These are phyloP conservation scores for Limnanthes douglasii DNA, from an alignment of 345 rosid genomes.

Conservation along the genomic window DNA sequence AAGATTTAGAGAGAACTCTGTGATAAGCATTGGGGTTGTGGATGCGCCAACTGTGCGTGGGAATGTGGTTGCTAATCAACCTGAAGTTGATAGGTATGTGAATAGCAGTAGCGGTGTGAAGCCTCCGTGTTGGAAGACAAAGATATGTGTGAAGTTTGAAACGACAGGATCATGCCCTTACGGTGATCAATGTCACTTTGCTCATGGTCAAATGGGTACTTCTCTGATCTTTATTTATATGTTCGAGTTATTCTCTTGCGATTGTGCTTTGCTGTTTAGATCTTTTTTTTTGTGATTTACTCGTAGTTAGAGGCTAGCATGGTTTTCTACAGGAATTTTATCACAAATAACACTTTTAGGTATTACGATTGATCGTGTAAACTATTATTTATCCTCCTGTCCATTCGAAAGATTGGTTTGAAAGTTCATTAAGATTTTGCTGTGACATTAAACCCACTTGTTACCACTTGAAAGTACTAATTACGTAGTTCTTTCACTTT, in stretches of 20 bases:
- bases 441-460: too few relatives aligned
- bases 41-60: conserved; percentile 19
- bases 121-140: conserved; percentile 85
- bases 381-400: too few relatives aligned
- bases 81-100: conserved; percentile 28
- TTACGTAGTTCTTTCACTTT: too few relatives aligned
- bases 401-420: too few relatives aligned
- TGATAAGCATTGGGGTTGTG: conserved; percentile 35
- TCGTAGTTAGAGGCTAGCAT: too few relatives aligned
- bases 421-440: too few relatives aligned
- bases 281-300: too few relatives aligned
- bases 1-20: conserved; percentile 69
- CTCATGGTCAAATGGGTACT: conserved; percentile 84
- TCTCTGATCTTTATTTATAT: too few relatives aligned
- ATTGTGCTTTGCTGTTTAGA: background rate
- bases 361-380: too few relatives aligned
- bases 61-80: conserved; percentile 18
- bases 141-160: conserved; percentile 68
- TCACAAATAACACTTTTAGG: too few relatives aligned
- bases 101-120: conserved; percentile 24
- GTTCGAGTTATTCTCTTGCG: conserved; percentile 1
- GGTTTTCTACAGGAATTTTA: too few relatives aligned
- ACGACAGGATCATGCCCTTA: conserved; percentile 69
- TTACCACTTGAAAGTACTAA: too few relatives aligned
- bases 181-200: conserved; percentile 89